phyloP scores from a whole-genome alignment of 108 stramenopile genomes.

The Seminavis robusta region DNA sequence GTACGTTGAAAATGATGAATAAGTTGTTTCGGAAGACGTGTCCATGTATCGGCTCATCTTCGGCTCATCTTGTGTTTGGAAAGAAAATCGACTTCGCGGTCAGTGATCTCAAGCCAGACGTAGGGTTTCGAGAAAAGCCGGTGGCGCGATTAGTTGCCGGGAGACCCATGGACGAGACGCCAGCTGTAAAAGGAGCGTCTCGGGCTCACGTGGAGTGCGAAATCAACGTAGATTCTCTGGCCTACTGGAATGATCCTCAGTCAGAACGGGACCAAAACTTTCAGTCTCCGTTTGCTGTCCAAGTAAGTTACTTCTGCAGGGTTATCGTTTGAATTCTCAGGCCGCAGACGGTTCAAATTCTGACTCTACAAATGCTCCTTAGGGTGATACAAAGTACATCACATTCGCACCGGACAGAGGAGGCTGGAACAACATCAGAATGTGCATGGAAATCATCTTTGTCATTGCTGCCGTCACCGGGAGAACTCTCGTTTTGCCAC shows the following conservation, averaged over 20 bases:
- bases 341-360: conserved; percentile 21
- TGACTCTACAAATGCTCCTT: conserved; percentile 2
- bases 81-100: conserved; percentile 4
- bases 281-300: conserved; percentile 52
- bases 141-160: conserved; percentile 70
- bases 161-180: conserved; percentile 64
- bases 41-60: too few relatives aligned
- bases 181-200: conserved; percentile 63
- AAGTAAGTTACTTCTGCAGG: not conserved
- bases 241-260: conserved; percentile 84
- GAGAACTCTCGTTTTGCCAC: conserved; percentile 85
- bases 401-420: conserved; percentile 72
- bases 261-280: conserved; percentile 48
- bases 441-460: conserved; percentile 80
- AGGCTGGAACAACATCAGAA: conserved; percentile 75
- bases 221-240: conserved; percentile 69
- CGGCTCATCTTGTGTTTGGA: too few relatives aligned
- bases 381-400: conserved; percentile 41
- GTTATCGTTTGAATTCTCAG: conserved; percentile 4
- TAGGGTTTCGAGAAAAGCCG: conserved; percentile 19
- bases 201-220: conserved; percentile 72
- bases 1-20: too few relatives aligned
- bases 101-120: conserved; percentile 22
- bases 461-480: conserved; percentile 82
- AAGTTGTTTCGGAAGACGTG: too few relatives aligned